Conservation (phyloP, 176 grass and related monocot genomes). For the Triticum timopheevii region DNA sequence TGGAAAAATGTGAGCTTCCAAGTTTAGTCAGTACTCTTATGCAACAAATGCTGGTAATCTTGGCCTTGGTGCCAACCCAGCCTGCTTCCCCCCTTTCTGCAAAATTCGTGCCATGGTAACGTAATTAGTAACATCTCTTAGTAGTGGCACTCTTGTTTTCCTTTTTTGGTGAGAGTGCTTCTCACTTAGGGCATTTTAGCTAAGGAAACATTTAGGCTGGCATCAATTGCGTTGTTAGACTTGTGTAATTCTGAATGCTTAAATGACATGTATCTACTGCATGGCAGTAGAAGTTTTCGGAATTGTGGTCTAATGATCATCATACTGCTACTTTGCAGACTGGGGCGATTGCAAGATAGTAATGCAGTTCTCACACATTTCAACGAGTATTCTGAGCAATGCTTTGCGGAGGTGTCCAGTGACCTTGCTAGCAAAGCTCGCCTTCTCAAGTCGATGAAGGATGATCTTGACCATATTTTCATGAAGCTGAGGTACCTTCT, state of each 20-base stretch:
- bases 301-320: not conserved
- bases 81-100: not conserved
- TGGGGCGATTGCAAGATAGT: slow-evolving; percentile 83
- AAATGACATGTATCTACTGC: not conserved
- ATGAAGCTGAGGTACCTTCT: slow-evolving; percentile 55
- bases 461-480: slow-evolving; percentile 90
- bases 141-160: not conserved
- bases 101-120: not conserved
- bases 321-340: slow-evolving; percentile 37
- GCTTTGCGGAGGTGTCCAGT: slow-evolving; percentile 70
- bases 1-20: not conserved
- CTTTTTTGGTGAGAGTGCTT: not conserved
- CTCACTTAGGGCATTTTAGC: not conserved
- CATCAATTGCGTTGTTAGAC: not conserved
- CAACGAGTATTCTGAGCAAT: slow-evolving; percentile 83
- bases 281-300: not conserved
- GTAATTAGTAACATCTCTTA: not conserved
- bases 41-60: not conserved
- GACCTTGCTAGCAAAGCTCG: slow-evolving; percentile 76
- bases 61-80: not conserved
- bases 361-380: slow-evolving; percentile 89
- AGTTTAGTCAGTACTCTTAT: not conserved
- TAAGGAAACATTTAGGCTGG: not conserved
- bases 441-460: slow-evolving; percentile 81
- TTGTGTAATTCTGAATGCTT: not conserved